These are phyloP conservation scores for Oenanthe javanica DNA, from an alignment of 140 eudicot genomes.

Conservation along the genomic window DNA sequence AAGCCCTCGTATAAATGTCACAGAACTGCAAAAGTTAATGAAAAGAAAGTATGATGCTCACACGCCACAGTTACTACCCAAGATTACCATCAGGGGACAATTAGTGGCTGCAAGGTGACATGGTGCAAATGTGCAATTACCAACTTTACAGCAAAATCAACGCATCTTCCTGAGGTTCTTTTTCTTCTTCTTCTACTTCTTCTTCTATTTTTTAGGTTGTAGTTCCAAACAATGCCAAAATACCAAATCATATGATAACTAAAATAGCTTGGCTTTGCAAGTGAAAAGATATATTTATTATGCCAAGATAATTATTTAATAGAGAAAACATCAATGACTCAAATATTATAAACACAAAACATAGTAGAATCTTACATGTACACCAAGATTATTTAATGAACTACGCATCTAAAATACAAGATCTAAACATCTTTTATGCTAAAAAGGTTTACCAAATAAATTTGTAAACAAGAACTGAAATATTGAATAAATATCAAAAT, in stretches of 20 bases:
- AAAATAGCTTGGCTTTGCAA: not conserved
- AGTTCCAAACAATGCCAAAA: not conserved
- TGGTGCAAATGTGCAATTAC: not conserved
- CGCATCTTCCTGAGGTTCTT: not conserved
- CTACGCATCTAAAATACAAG: not conserved
- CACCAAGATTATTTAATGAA: not conserved
- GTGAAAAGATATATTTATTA: not conserved
- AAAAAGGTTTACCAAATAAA: not conserved
- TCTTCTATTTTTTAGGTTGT: not conserved
- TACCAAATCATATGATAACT: not conserved
- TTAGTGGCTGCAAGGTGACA: not conserved
- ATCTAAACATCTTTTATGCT: not conserved
- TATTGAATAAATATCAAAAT: no score
- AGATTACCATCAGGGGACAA: not conserved
- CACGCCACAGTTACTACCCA: not conserved
- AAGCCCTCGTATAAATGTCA: conserved; percentile 55
- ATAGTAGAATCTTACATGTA: not conserved
- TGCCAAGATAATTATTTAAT: no score
- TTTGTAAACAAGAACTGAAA: no score
- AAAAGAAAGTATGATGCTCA: not conserved
- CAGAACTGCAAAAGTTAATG: conserved; percentile 34
- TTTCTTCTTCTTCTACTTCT: not conserved
- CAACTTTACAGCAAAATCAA: not conserved
- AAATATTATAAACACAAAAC: not conserved
- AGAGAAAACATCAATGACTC: not conserved